phyloP scores from a whole-genome alignment of 176 grass and related monocot genomes.

The Otatea glauca region DNA sequence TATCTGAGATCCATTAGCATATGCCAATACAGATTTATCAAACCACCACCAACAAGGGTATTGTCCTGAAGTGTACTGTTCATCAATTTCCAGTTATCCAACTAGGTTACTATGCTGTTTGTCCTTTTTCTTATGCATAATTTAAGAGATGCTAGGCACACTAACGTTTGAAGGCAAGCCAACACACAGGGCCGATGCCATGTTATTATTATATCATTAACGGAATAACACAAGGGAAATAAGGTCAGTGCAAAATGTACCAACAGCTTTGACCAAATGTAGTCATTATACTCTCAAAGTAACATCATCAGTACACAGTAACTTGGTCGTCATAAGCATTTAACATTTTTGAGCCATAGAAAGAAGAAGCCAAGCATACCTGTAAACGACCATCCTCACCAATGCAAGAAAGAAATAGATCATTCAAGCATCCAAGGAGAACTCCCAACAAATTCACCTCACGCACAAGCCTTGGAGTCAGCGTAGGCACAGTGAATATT shows the following conservation, averaged over 20 bases:
- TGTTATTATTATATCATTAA: neutral
- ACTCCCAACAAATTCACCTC: slow-evolving; percentile 83
- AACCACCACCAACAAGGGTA: neutral
- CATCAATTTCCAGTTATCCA: slow-evolving; percentile 25
- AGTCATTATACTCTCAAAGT: neutral
- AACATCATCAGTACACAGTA: slow-evolving; percentile 12
- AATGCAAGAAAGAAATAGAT: slow-evolving; percentile 75
- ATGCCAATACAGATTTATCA: slow-evolving; percentile 42
- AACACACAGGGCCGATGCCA: slow-evolving; percentile 8
- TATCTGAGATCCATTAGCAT: neutral
- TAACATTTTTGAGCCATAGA: neutral
- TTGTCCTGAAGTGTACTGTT: neutral
- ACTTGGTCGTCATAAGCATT: slow-evolving; percentile 22
- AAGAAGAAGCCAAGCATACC: slow-evolving; percentile 56
- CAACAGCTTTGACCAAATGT: slow-evolving; percentile 1
- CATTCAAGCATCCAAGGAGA: slow-evolving; percentile 73
- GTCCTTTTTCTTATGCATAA: neutral
- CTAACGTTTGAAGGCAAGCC: slow-evolving; percentile 15
- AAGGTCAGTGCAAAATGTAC: neutral
- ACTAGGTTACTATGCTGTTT: neutral
- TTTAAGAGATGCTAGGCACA: neutral
- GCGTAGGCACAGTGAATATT: slow-evolving; percentile 89
- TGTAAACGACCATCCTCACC: slow-evolving; percentile 71
- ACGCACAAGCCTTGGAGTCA: slow-evolving; percentile 74
- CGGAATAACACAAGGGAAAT: neutral